Evolutionary conservation across 805 yeast genomes (phyloP), one percentile per base, ranked within the genome.

Genomic region (Tetrapisispora namnaoensis): DNA sequence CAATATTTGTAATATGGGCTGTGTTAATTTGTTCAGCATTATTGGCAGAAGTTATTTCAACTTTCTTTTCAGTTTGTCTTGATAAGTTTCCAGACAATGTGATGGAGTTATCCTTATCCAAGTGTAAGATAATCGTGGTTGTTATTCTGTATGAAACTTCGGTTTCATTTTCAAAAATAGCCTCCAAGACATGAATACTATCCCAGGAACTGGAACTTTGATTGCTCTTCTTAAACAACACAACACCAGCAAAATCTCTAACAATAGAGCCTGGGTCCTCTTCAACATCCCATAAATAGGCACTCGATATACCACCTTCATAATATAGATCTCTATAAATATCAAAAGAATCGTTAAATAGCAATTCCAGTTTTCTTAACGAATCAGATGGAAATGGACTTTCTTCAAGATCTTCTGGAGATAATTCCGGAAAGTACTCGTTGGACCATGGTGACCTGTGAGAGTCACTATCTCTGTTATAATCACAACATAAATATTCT

Each of bases 401-500:
- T 22, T 86, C 93, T 37, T 72, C 73, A 21, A 71, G 74, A 45
- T 75, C 83, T 46, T 75, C 82, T 7, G 71, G 70, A 6, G 58
- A 47, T 42, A 62, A 49, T 44, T 54, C 55, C 11, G 67, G 66
- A 44, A 54, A 60, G 67, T 86, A 91, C 52, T 74, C 73, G 62
- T 88, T 88, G 20, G 87, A 76, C 88, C 91, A 89, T 6, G 98
- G 99, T 0, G 95, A 86, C 57, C 98, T 76, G 68, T 77, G 86
- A 20, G 90, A 82, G 67, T 91, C 98, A 8, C 95, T 90, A 62
- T 91, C 99, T 56, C 99, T 76, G 67, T 91, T 91, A 65, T 91
- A 91, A 65, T 91, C 99, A 68, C 98, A 91, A 46, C 90, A 78
- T 49, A 91, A 74, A 63, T 74, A 91, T 50, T 76, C 77, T 66